These are phyloP conservation scores for Monosporascus sp. DNA, from an alignment of 2,329 filamentous ascomycete species.

Conservation along the genomic window DNA sequence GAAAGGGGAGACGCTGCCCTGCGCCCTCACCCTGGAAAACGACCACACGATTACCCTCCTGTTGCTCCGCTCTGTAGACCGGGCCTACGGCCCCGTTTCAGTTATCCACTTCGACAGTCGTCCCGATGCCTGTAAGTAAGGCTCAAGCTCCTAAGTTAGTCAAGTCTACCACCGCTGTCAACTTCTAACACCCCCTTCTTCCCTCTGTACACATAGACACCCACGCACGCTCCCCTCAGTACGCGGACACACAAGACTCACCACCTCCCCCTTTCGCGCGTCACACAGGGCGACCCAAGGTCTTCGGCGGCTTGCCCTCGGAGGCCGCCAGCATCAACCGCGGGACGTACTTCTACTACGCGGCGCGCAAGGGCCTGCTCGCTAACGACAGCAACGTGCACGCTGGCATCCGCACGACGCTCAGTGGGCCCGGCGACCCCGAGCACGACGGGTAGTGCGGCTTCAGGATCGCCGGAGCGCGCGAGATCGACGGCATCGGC, in stretches of 20 bases:
- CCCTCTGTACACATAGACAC: neutral
- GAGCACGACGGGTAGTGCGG: slow-evolving; percentile 82
- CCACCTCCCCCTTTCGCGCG: slow-evolving; percentile 19
- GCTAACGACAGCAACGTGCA: slow-evolving; percentile 83
- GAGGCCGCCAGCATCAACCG: slow-evolving; percentile 76
- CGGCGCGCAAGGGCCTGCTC: slow-evolving; percentile 69
- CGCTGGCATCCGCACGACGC: slow-evolving; percentile 77
- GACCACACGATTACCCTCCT: slow-evolving; percentile 60
- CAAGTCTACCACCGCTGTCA: slow-evolving; percentile 20
- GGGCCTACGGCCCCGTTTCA: slow-evolving; percentile 54
- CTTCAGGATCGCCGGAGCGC: slow-evolving; percentile 75
- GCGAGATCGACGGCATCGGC: slow-evolving; percentile 47
- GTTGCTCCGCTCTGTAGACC: slow-evolving; percentile 54
- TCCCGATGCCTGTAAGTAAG: slow-evolving; percentile 58
- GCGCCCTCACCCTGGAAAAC: slow-evolving; percentile 69
- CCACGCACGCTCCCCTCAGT: neutral
- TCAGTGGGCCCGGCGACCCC: slow-evolving; percentile 74
- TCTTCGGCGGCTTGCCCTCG: slow-evolving; percentile 76
- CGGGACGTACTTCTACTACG: slow-evolving; percentile 86
- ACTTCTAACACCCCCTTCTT: neutral
- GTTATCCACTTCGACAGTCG: slow-evolving; percentile 61
- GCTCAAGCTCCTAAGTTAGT: slow-evolving; percentile 5
- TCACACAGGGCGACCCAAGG: slow-evolving; percentile 72
- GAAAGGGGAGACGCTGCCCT: slow-evolving; percentile 69
- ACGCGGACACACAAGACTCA: neutral